Evolutionary conservation across 2,329 filamentous ascomycete species (phyloP), one percentile per base, ranked within the genome.

Genomic region (Aotearoamyces nothofagi): DNA sequence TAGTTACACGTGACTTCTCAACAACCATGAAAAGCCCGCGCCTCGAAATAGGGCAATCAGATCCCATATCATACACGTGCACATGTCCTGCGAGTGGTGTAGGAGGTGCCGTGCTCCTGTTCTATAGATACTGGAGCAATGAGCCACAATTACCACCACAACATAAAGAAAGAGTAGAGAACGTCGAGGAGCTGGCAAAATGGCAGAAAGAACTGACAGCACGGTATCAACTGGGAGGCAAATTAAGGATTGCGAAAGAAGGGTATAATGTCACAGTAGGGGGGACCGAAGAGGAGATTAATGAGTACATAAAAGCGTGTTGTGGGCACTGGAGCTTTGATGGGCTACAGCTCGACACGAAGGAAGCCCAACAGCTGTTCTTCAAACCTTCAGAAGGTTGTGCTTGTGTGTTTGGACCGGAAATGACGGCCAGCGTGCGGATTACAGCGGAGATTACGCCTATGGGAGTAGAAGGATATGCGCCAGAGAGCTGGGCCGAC

Each of bases 211-310:
- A 15, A 6, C 19, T 37, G 9, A 40, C 42, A 4, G 11, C 27
- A 5, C 36, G 31, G 15, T 32, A 36, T 11, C 19, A 26, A 3
- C 26, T 51, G 3, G 40, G 39, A 19, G 47, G 47, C 4, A 51
- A 51, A 22, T 39, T 49, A 8, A 39, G 47, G 3, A 24, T 50
- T 10, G 42, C 43, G 2, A 39, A 33, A 15, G 47, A 51, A 32
- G 47, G 47, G 2, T 51, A 47, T 24, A 51, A 51, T 22, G 40
- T 51, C 17, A 51, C 47, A 4, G 36, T 51, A 3, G 47, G 37
- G 3, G 47, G 47, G 3, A 42, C 43, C 2, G 33, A 22, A 11
- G 13, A 23, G 5, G 24, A 24, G 3, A 43, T 50, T 10, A 16
- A 33, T 14, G 22, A 16, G 2, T 51, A 51, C 24, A 49, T 49